Evolutionary conservation across 345 rosid species (phyloP).

Genomic region (Eutrema yunnanense): DNA sequence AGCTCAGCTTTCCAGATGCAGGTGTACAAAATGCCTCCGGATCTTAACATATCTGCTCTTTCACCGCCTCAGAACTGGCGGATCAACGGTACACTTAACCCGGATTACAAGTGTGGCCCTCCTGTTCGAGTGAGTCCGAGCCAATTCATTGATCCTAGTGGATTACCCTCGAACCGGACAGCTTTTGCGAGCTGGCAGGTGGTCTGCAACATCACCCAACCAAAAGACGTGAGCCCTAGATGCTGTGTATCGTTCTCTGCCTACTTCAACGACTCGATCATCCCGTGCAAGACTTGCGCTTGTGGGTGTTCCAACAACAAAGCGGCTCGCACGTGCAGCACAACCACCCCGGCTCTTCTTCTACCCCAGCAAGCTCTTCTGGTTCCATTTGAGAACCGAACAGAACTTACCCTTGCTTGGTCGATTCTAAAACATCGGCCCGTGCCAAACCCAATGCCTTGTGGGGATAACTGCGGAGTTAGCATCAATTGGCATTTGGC

Average conservation of each 20-base stretch:
- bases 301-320: constrained; percentile 68
- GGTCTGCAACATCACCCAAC: constrained; percentile 84
- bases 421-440: constrained; percentile 45
- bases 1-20: constrained; percentile 75
- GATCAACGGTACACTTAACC: constrained; percentile 69
- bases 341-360: constrained; percentile 61
- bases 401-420: constrained; percentile 61
- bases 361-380: constrained; percentile 73
- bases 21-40: constrained; percentile 92
- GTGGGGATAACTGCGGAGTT: constrained; percentile 93
- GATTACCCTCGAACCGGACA: constrained; percentile 61
- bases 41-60: constrained; percentile 61
- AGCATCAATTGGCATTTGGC: constrained; percentile 88
- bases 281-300: constrained; percentile 84
- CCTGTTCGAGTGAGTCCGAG: constrained; percentile 83
- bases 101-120: constrained; percentile 69
- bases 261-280: constrained; percentile 76
- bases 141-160: constrained; percentile 63
- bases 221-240: constrained; percentile 58
- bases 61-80: constrained; percentile 83
- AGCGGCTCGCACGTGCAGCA: constrained; percentile 55
- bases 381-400: constrained; percentile 79
- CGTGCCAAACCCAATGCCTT: constrained; percentile 79
- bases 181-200: constrained; percentile 96
- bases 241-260: constrained; percentile 95